A percentile compares a stretch with the other conserved stretches of the same genome.
These are phyloP conservation scores for Entelexis paramagnoliae DNA, from an alignment of 1,139 yeast genomes.

Conservation along the genomic window DNA sequence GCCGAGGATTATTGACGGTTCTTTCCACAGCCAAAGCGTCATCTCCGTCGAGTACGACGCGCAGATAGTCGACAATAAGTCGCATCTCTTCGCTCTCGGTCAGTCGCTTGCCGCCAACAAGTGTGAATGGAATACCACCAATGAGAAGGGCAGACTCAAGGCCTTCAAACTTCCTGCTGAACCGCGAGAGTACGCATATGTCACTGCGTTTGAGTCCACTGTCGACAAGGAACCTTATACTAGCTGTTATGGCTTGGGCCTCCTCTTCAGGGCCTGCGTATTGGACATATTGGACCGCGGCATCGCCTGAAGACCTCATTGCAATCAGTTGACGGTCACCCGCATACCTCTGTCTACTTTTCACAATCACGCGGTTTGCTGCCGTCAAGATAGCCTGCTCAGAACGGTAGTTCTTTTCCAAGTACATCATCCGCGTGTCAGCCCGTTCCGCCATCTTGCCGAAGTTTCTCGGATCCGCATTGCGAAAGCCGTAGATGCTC, in stretches of 20 bases:
- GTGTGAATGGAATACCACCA: slow-evolving; percentile 49
- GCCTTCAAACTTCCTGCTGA: slow-evolving; percentile 46
- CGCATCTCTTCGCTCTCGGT: slow-evolving; percentile 70
- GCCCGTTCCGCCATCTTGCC: slow-evolving; percentile 39
- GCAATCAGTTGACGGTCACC: slow-evolving; percentile 2
- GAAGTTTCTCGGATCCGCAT: slow-evolving; percentile 66
- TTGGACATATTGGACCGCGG: slow-evolving; percentile 12
- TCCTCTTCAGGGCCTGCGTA: slow-evolving; percentile 33
- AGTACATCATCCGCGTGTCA: slow-evolving; percentile 29
- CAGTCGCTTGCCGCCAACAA: slow-evolving; percentile 64
- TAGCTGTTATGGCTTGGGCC: slow-evolving; percentile 53
- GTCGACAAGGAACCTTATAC: slow-evolving; percentile 33
- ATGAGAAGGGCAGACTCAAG: slow-evolving; percentile 54
- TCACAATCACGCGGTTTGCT: slow-evolving; percentile 53
- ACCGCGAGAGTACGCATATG: slow-evolving; percentile 60
- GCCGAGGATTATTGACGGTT: slow-evolving; percentile 49
- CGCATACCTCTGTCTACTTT: slow-evolving; percentile 2
- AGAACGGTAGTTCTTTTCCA: slow-evolving; percentile 73
- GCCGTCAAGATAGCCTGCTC: slow-evolving; percentile 53
- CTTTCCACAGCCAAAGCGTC: slow-evolving; percentile 54
- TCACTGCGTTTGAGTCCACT: slow-evolving; percentile 41
- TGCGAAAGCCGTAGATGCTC: slow-evolving; percentile 79
- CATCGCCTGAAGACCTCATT: neutral
- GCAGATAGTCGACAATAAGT: slow-evolving; percentile 51
- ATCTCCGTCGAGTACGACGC: slow-evolving; percentile 46